Base-by-base conservation (phyloP, 2,329 filamentous ascomycete species). In the Aspergillus versicolor region DNA sequence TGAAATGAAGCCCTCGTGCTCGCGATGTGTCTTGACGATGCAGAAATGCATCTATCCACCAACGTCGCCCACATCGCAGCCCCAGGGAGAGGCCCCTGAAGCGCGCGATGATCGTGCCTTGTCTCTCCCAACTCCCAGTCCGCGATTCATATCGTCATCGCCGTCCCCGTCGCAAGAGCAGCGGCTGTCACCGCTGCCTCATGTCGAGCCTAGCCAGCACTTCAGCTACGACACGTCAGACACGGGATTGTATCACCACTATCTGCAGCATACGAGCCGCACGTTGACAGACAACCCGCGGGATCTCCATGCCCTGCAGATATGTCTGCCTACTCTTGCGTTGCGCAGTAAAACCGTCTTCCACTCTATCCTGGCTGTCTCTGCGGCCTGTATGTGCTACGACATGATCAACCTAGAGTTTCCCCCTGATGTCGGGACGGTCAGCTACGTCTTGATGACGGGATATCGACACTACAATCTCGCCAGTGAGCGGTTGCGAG, bases 391-490 rank as follows among this genome's bases (percentile, higher is more conserved):
- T 6, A 37, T 52, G 41, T 52, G 50, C 50, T 52, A 27, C 27
- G 50, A 52, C 7, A 37, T 52, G 50, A 40, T 52, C 30, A 37
- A 43, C 27, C 13, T 13, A 4, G 41, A 52, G 2, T 19, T 42
- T 1, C 17, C 41, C 9, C 50, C 50, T 3, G 50, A 52, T 8
- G 32, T 52, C 30, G 9, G 4, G 7, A 37, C 50, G 4, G 30
- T 52, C 30, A 52, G 24, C 40, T 19, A 52, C 6, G 34, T 45
- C 24, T 13, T 52, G 7, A 52, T 52, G 50, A 38, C 50, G 1
- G 50, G 50, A 3, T 52, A 52, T 17, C 11, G 32, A 2, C 50
- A 52, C 50, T 52, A 52, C 13, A 52, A 52, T 8, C 41, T 52
- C 11, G 41, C 50, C 7, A 52, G 50, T 22, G 50, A 45, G 32